Evolutionary conservation across 1,284 basidiomycete genomes (phyloP).

Genomic region (Mycosarcoma mackinlayi): DNA sequence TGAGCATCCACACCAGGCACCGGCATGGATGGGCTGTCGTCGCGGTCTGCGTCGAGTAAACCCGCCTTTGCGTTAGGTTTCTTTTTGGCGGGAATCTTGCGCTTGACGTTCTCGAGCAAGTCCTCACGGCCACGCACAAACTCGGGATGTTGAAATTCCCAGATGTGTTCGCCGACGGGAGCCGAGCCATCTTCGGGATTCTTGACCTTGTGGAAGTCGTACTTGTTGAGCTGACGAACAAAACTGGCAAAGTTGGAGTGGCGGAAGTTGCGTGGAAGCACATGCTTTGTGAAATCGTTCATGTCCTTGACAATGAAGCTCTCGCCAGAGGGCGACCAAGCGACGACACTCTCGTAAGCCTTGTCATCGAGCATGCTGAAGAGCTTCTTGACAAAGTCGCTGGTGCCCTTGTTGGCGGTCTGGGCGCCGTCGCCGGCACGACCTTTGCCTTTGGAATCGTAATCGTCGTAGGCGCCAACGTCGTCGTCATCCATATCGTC

Average conservation of each 20-base stretch:
- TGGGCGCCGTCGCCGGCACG: constrained; percentile 22
- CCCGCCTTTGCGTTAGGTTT: constrained; percentile 28
- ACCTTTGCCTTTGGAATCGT: constrained; percentile 30
- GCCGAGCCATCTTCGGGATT: constrained; percentile 80
- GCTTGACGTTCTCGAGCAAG: constrained; percentile 83
- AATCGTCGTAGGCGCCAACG: constrained; percentile 27
- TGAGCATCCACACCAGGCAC: constrained; percentile 19
- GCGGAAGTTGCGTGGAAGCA: constrained; percentile 93
- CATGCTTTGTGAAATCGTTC: constrained; percentile 94
- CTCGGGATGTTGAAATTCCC: constrained; percentile 96
- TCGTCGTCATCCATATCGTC: constrained; percentile 46
- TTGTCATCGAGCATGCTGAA: constrained; percentile 89
- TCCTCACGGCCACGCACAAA: constrained; percentile 79
- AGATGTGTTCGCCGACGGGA: constrained; percentile 79
- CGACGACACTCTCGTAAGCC: constrained; percentile 79
- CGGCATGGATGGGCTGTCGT: constrained; percentile 47
- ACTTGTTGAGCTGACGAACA: constrained; percentile 87
- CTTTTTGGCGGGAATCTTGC: constrained; percentile 70
- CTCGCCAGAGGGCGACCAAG: constrained; percentile 86
- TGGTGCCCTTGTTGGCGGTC: constrained; percentile 48
- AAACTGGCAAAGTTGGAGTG: constrained; percentile 89
- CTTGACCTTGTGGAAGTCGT: constrained; percentile 93
- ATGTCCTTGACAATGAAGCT: constrained; percentile 97
- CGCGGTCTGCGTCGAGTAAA: constrained; percentile 63
- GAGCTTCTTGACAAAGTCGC: constrained; percentile 94